A percentile compares a stretch with the other conserved stretches of the same genome.
Conservation (phyloP, 805 yeast species). For the Wickerhamomyces ciferrii region DNA sequence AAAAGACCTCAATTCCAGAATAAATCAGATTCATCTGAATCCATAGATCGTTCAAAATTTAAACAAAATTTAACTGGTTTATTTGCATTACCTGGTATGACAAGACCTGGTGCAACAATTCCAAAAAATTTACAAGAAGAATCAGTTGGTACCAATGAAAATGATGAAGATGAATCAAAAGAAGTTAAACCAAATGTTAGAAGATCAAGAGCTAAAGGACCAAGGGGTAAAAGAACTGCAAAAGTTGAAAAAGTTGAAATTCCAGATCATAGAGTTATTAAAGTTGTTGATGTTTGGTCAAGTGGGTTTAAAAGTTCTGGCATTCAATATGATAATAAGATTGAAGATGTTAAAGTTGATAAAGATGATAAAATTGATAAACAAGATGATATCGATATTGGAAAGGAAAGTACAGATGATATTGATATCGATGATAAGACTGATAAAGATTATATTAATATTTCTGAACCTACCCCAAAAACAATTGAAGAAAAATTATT, state of each 20-base stretch:
- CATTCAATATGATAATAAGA: neutral
- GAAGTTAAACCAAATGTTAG: conserved; percentile 28
- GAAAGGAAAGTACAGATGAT: no score
- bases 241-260: conserved; percentile 25
- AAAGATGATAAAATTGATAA: no score
- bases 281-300: conserved; percentile 16
- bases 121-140: conserved; percentile 14
- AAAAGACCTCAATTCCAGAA: conserved; percentile 18
- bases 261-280: conserved; percentile 19
- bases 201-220: conserved; percentile 62
- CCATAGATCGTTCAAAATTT: conserved; percentile 33
- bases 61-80: conserved; percentile 57
- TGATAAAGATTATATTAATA: neutral
- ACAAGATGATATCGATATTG: no score
- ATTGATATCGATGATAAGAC: neutral
- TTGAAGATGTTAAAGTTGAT: neutral
- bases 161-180: conserved; percentile 3
- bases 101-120: conserved; percentile 23
- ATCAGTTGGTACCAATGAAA: conserved; percentile 2
- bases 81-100: conserved; percentile 52
- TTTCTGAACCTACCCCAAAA: neutral
- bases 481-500: neutral
- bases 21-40: conserved; percentile 10
- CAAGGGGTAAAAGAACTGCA: conserved; percentile 69
- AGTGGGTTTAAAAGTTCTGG: conserved; percentile 4